Conservation (phyloP, 75 land plant species). For the Larix kaempferi region DNA sequence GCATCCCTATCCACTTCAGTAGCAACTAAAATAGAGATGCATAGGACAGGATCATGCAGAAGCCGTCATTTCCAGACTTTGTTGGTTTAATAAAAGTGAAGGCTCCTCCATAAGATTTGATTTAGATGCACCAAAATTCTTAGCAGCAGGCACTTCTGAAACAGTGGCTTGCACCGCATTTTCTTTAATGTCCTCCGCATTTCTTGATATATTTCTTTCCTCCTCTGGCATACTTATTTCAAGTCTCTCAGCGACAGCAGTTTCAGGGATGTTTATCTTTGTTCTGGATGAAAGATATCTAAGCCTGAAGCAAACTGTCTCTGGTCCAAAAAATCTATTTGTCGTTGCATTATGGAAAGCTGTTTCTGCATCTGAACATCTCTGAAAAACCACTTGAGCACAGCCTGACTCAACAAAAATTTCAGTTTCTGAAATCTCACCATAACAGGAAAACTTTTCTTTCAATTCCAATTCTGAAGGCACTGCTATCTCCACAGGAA, state of each 20-base stretch:
- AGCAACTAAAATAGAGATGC: not conserved
- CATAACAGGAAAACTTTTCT: slow-evolving; percentile 44
- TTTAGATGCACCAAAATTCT: slow-evolving; percentile 2
- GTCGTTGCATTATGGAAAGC: slow-evolving; percentile 57
- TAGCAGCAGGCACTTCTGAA: not conserved
- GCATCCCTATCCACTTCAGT: not conserved
- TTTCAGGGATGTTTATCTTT: not conserved
- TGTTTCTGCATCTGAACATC: slow-evolving; percentile 51
- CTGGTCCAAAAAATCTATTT: slow-evolving; percentile 50
- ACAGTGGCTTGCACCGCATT: not conserved
- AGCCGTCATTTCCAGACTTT: not conserved
- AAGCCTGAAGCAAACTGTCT: slow-evolving; percentile 50
- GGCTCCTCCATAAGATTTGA: not conserved
- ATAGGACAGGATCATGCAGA: not conserved
- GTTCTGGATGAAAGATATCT: slow-evolving; percentile 25
- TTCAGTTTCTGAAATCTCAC: slow-evolving; percentile 46
- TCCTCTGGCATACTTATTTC: not conserved
- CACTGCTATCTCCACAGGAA: slow-evolving; percentile 33
- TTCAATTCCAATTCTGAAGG: slow-evolving; percentile 51
- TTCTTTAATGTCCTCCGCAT: not conserved
- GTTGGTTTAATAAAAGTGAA: not conserved
- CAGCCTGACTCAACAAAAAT: slow-evolving; percentile 22
- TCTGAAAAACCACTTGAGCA: slow-evolving; percentile 60
- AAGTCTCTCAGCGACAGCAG: not conserved
- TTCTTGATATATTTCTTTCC: slow-evolving; percentile 5